phyloP scores from a whole-genome alignment of 352 stramenopile species.

The Pythium apleroticum region DNA sequence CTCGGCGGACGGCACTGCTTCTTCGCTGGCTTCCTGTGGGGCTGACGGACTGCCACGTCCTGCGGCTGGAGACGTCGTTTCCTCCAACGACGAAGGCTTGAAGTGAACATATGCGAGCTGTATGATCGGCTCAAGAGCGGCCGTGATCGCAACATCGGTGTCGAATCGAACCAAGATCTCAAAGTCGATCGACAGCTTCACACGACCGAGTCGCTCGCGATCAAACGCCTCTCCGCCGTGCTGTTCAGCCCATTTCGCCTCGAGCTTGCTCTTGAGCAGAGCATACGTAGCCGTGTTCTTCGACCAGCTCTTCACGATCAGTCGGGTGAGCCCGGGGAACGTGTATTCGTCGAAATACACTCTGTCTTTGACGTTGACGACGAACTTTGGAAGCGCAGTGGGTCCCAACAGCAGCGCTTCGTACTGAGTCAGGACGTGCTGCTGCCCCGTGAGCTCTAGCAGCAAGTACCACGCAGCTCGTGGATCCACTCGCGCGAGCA shows the following conservation, averaged over 20 bases:
- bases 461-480: not conserved
- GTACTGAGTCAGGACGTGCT: not conserved
- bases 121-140: slow-evolving; percentile 13
- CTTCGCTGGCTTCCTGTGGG: too few species aligned
- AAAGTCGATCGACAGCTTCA: slow-evolving; percentile 20
- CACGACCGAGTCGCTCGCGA: slow-evolving; percentile 9
- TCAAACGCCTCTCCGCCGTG: slow-evolving; percentile 2
- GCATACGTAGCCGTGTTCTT: not conserved
- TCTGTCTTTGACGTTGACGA: not conserved
- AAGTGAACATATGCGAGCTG: slow-evolving; percentile 10
- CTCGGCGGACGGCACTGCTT: too few species aligned
- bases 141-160: slow-evolving; percentile 12
- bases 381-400: not conserved
- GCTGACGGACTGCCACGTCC: too few species aligned
- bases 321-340: slow-evolving; percentile 2
- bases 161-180: slow-evolving; percentile 9
- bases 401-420: not conserved
- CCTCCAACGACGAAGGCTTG: not conserved
- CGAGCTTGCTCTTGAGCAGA: not conserved
- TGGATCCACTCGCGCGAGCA: not conserved
- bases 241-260: slow-evolving; percentile 3
- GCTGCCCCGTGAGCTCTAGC: not conserved
- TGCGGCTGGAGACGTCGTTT: too few species aligned
- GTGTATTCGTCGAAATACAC: slow-evolving; percentile 4
- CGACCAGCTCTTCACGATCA: slow-evolving; percentile 13